phyloP scores from a whole-genome alignment of 1,139 yeast species.

The Sugiyamaella grinbergsii region DNA sequence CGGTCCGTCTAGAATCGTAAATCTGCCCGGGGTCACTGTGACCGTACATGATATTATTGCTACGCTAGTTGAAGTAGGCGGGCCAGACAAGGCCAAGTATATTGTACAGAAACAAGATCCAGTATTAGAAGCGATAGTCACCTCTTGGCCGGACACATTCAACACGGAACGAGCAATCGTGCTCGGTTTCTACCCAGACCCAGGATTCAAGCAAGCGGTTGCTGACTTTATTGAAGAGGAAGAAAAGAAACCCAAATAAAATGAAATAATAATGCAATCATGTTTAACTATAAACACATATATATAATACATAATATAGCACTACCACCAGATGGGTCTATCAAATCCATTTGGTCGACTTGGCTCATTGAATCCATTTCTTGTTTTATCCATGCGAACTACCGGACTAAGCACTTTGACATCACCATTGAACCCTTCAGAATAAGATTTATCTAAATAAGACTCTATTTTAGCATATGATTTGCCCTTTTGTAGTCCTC shows the following conservation, averaged over 20 bases:
- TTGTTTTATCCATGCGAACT: constrained; percentile 35
- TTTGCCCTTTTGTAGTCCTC: constrained; percentile 34
- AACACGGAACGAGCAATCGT: constrained; percentile 23
- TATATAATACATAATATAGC: neutral
- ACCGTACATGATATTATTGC: constrained; percentile 34
- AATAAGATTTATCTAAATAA: constrained; percentile 36
- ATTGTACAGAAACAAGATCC: constrained; percentile 24
- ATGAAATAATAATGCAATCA: neutral
- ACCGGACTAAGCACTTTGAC: constrained; percentile 42
- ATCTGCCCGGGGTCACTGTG: constrained; percentile 33
- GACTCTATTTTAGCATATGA: constrained; percentile 33
- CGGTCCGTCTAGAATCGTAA: constrained; percentile 28
- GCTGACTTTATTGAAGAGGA: constrained; percentile 23
- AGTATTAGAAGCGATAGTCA: constrained; percentile 24
- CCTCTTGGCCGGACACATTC: constrained; percentile 29
- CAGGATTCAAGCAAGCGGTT: constrained; percentile 28
- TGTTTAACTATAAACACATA: neutral
- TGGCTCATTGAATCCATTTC: constrained; percentile 38
- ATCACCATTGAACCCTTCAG: constrained; percentile 38
- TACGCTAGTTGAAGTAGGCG: constrained; percentile 29
- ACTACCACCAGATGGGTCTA: constrained; percentile 37
- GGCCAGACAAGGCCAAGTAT: constrained; percentile 23
- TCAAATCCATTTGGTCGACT: constrained; percentile 43
- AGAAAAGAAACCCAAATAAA: neutral
- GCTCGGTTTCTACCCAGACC: constrained; percentile 26